Evolutionary conservation across 2,329 filamentous ascomycete species (phyloP), one percentile per base, ranked within the genome.

Genomic region (Dactylella cylindrospora): DNA sequence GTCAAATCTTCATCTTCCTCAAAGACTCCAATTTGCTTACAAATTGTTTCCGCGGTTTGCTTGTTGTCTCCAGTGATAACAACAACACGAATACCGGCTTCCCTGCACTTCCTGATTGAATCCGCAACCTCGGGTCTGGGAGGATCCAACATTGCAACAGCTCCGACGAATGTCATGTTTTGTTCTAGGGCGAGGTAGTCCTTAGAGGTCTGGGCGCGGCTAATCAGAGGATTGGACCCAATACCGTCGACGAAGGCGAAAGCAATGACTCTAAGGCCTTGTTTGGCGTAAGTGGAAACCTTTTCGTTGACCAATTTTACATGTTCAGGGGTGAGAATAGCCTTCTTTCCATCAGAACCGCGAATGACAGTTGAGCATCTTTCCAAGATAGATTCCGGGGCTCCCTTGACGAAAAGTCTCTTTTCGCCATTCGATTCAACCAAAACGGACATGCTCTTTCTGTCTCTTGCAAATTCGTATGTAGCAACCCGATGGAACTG

Each of bases 381-480:
- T 69, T 95, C 91, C 65, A 98, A 81, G 68, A 98, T 84, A 9
- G 90, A 89, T 74, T 98, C 93, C 4, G 93, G 93, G 15, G 94
- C 93, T 69, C 93, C 93, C 76, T 98, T 98, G 67, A 98, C 90
- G 41, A 98, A 80, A 8, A 98, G 83, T 17, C 64, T 64, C 75
- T 93, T 83, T 46, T 83, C 74, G 52, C 81, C 84, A 50, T 80
- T 79, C n/a, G 59, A 55, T 66, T 85, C 80, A 65, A 94, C 88
- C 59, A 97, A 77, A 28, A 98, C 94, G 40, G 93, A 98, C 93
- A 98, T 98, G 75, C 91, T 97, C 82, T 98, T 98, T 65, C 93
- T 84, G 74, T 98, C 93, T 69, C 93, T 84, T 1, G 93, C 97
- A 75, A 98, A 98, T 72, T 98, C 93, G 69, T 89, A 98, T 8